A percentile compares a stretch with the other conserved stretches of the same genome.
Evolutionary conservation across 805 yeast species (phyloP).

Genomic region (Teunomyces gatunensis): DNA sequence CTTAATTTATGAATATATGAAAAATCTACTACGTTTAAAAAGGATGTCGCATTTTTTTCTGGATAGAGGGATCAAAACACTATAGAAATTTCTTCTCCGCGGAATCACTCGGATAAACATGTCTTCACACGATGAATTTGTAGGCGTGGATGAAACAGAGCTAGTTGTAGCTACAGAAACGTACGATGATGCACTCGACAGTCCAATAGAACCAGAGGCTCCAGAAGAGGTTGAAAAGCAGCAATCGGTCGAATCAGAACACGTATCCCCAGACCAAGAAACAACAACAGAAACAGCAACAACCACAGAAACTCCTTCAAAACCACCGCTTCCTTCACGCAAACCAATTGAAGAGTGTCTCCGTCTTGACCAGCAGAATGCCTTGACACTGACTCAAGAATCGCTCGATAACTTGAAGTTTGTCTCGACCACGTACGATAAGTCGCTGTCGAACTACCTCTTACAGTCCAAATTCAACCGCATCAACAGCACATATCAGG

Average conservation of each 20-base stretch:
- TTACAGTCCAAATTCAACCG: conserved; percentile 59
- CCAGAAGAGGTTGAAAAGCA: not conserved
- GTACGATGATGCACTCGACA: not conserved
- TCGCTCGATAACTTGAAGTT: conserved; percentile 11
- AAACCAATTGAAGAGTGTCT: conserved; percentile 23
- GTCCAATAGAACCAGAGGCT: not conserved
- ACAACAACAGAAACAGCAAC: not conserved
- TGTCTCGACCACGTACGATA: conserved; percentile 19
- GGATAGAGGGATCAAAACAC: not conserved
- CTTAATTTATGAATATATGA: conserved; percentile 4
- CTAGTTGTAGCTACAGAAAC: not conserved
- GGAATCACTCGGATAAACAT: conserved; percentile 4
- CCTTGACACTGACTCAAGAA: conserved; percentile 9
- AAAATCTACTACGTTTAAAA: not conserved
- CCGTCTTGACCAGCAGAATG: conserved; percentile 20
- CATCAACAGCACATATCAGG: conserved; percentile 48
- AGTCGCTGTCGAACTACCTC: conserved; percentile 42
- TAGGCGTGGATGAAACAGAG: conserved; percentile 15
- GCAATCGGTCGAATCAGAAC: not conserved
- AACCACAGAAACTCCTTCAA: not conserved
- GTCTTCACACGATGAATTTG: conserved; percentile 22
- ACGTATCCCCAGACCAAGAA: not conserved
- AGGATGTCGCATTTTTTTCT: not conserved
- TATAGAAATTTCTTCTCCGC: not conserved
- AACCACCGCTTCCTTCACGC: conserved; percentile 36